Conservation (phyloP, 805 yeast genomes). For the Maudiozyma pseudohumilis region DNA sequence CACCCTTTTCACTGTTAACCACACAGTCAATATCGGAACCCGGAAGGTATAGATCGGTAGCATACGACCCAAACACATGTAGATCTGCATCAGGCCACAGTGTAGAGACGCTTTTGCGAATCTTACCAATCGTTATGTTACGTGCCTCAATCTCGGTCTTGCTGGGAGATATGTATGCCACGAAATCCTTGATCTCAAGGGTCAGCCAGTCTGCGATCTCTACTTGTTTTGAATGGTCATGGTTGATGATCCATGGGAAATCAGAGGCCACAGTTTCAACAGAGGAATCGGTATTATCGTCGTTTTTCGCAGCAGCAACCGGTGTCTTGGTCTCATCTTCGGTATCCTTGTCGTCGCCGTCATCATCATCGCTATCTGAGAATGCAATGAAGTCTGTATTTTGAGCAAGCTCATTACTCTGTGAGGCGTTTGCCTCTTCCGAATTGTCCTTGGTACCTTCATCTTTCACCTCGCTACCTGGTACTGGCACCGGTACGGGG, state of each 20-base stretch:
- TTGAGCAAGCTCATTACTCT: slow-evolving; percentile 5
- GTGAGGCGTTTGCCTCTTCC: not conserved
- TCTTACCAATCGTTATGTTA: slow-evolving; percentile 49
- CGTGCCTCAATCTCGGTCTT: slow-evolving; percentile 59
- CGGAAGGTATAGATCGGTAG: slow-evolving; percentile 86
- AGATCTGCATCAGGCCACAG: slow-evolving; percentile 75
- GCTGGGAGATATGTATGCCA: slow-evolving; percentile 78
- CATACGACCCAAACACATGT: slow-evolving; percentile 87
- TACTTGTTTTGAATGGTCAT: slow-evolving; percentile 64
- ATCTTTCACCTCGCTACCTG: not conserved
- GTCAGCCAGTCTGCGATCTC: slow-evolving; percentile 84
- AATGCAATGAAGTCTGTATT: slow-evolving; percentile 37
- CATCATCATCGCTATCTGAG: slow-evolving; percentile 16
- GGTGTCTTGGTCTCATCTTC: slow-evolving; percentile 14
- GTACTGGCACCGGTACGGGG: slow-evolving; percentile 1
- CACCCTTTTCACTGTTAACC: slow-evolving; percentile 51
- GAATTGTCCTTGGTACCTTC: not conserved
- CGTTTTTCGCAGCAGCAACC: not conserved
- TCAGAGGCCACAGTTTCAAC: slow-evolving; percentile 11
- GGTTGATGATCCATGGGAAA: slow-evolving; percentile 68
- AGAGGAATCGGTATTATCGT: not conserved
- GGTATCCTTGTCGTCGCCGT: slow-evolving; percentile 18
- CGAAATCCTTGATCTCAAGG: slow-evolving; percentile 75
- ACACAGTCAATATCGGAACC: slow-evolving; percentile 96
- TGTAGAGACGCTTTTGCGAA: slow-evolving; percentile 41